A percentile compares a stretch with the other conserved stretches of the same genome.
Evolutionary conservation across 2,329 filamentous ascomycete genomes (phyloP).

Genomic region (Trichophyton verrucosum): DNA sequence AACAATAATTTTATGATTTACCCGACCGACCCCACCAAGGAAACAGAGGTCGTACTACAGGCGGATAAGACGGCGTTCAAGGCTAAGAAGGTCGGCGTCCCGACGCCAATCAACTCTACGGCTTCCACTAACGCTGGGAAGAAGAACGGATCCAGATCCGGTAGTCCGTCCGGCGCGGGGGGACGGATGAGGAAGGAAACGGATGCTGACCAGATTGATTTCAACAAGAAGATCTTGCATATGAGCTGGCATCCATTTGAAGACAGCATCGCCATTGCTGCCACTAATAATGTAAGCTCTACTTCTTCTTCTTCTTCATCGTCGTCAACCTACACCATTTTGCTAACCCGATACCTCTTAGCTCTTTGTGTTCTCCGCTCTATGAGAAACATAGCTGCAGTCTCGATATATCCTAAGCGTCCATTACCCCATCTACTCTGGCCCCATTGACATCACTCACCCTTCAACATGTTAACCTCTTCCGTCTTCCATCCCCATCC

Average conservation of each 20-base stretch:
- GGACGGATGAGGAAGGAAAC: conserved; percentile 98
- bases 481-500: background rate
- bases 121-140: conserved; percentile 56
- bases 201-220: conserved; percentile 97
- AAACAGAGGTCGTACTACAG: conserved; percentile 93
- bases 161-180: conserved; percentile 75
- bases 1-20: conserved; percentile 99
- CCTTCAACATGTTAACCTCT: background rate
- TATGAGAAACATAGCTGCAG: conserved; percentile 36
- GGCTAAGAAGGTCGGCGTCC: conserved; percentile 97
- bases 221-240: conserved; percentile 99
- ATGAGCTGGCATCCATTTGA: conserved; percentile 99
- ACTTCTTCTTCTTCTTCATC: background rate
- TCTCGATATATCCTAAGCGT: background rate
- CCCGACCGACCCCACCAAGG: conserved; percentile 86
- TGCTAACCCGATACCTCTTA: conserved; percentile 22
- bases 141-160: conserved; percentile 78
- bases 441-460: background rate
- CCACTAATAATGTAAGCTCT: conserved; percentile 87
- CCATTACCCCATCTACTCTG: background rate
- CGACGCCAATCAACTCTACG: conserved; percentile 84
- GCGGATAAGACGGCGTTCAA: conserved; percentile 99
- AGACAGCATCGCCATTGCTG: conserved; percentile 98
- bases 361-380: conserved; percentile 68
- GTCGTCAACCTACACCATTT: conserved; percentile 11